Percentiles rank a stretch among this genome's conserved stretches.
Evolutionary conservation across 306 rosid genomes (phyloP).

Genomic region (Medicago ruthenica): DNA sequence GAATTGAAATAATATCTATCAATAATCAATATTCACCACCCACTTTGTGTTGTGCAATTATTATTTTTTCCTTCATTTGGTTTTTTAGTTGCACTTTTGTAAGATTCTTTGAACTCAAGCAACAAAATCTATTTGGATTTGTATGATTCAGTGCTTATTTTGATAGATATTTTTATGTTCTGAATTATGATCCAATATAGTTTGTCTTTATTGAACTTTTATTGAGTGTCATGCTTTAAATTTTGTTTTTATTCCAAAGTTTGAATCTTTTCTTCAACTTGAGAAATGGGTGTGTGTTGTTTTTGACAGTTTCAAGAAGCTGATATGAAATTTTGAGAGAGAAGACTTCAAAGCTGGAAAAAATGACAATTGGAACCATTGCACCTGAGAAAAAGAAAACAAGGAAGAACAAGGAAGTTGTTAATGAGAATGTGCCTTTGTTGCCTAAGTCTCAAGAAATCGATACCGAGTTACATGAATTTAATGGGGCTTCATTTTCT

Average conservation of each 20-base stretch:
- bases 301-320: conserved; percentile 24
- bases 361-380: conserved; percentile 60
- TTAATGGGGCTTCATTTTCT: conserved; percentile 83
- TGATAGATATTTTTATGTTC: not conserved
- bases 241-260: conserved; percentile 22
- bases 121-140: conserved; percentile 5
- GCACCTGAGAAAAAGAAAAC: conserved; percentile 53
- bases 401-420: conserved; percentile 50
- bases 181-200: not conserved
- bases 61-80: no score
- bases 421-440: conserved; percentile 72
- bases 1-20: not conserved
- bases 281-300: conserved; percentile 40
- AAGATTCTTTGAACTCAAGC: conserved; percentile 6
- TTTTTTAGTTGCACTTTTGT: not conserved
- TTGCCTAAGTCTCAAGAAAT: conserved; percentile 56
- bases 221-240: conserved; percentile 13
- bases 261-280: conserved; percentile 35
- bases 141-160: not conserved
- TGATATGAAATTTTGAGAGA: conserved; percentile 1
- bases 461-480: conserved; percentile 60
- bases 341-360: conserved; percentile 32
- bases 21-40: conserved; percentile 16
- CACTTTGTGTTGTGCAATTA: not conserved
- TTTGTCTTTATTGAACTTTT: conserved; percentile 13